These are phyloP conservation scores for Arachis stenosperma DNA, from an alignment of 306 rosid genomes.

Conservation along the genomic window DNA sequence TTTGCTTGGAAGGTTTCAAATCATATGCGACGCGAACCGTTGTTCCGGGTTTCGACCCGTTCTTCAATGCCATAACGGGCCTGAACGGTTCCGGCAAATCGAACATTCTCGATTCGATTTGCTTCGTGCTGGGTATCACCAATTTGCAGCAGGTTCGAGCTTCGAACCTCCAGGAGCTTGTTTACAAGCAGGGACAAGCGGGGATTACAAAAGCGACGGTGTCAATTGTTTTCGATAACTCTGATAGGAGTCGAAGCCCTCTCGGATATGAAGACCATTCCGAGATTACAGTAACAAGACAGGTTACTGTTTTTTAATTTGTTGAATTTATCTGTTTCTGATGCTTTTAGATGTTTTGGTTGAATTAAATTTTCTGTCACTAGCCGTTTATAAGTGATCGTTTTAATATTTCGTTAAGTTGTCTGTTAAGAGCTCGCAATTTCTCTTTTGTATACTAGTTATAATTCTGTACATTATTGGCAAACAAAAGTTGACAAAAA, in stretches of 20 bases:
- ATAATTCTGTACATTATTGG: not conserved
- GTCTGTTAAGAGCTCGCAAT: not conserved
- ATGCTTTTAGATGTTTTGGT: constrained; percentile 1
- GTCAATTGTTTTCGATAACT: constrained; percentile 80
- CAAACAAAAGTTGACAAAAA: not conserved
- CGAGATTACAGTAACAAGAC: constrained; percentile 90
- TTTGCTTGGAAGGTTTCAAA: constrained; percentile 96
- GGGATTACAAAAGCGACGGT: constrained; percentile 98
- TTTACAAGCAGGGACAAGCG: constrained; percentile 96
- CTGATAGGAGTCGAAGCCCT: constrained; percentile 73
- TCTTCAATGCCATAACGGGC: constrained; percentile 92
- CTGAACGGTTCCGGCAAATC: constrained; percentile 96
- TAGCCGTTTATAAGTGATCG: constrained; percentile 2
- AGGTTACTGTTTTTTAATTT: constrained; percentile 47
- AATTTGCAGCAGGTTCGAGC: constrained; percentile 95
- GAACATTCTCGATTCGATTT: constrained; percentile 89
- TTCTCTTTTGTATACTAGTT: not conserved
- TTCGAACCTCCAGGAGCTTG: constrained; percentile 93
- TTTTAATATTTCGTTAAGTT: not conserved
- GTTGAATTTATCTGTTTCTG: not conserved
- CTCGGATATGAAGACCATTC: constrained; percentile 81
- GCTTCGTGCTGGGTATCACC: constrained; percentile 90
- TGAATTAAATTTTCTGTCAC: not conserved
- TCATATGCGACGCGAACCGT: constrained; percentile 93
- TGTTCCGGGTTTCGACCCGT: constrained; percentile 86